Conservation (phyloP, 164 flowering plant genomes). For the Magnolia officinalis region DNA sequence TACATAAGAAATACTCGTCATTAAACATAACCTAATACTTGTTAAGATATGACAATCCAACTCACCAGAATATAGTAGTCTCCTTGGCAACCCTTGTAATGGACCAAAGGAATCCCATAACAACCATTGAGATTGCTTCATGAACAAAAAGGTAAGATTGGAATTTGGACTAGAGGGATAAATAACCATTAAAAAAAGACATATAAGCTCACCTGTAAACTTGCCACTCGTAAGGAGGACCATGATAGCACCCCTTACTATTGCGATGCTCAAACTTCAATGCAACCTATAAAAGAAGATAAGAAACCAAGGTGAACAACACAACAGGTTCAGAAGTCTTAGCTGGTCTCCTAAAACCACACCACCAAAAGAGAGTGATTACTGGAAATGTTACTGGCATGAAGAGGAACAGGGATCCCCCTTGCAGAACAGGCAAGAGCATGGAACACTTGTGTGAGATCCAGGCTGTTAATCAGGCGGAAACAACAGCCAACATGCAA, state of each 20-base stretch:
- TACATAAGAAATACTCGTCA: neutral
- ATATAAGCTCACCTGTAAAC: conserved; percentile 62
- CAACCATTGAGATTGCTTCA: conserved; percentile 70
- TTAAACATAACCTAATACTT: conserved; percentile 1
- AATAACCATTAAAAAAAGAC: neutral
- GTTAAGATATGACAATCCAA: neutral
- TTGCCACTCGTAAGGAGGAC: conserved; percentile 98
- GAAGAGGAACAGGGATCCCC: neutral
- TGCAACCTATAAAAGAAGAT: conserved; percentile 55
- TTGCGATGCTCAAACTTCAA: conserved; percentile 83
- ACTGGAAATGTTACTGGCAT: neutral
- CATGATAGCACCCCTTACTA: conserved; percentile 90
- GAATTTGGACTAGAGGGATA: neutral
- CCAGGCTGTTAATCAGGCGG: neutral
- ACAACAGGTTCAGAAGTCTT: neutral
- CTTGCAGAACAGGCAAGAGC: neutral
- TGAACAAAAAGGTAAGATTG: conserved; percentile 10
- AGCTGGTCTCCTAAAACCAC: neutral
- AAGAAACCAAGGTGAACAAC: neutral
- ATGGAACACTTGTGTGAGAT: neutral
- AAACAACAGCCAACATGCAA: neutral
- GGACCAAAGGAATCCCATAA: conserved; percentile 78
- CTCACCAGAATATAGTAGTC: conserved; percentile 85
- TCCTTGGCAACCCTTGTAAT: conserved; percentile 84
- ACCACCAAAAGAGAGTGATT: neutral